Evolutionary conservation across 179 eudicot species (phyloP).

Genomic region (Spergularia azorica): DNA sequence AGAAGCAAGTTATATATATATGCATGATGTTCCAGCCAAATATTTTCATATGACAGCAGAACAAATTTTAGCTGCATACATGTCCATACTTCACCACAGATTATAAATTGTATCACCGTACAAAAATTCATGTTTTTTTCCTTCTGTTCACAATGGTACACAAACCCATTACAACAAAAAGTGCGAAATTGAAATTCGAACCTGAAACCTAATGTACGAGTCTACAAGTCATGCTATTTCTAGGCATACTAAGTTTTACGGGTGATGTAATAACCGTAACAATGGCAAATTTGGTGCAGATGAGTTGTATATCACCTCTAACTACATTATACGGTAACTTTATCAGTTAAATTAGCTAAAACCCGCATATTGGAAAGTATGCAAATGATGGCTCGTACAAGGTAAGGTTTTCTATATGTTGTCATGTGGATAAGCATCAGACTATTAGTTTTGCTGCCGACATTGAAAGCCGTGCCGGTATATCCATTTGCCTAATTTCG

Average conservation of each 20-base stretch:
- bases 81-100: no score
- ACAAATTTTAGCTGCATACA: no score
- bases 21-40: neutral
- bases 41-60: neutral
- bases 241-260: no score
- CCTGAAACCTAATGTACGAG: neutral
- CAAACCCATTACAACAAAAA: no score
- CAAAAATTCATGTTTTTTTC: no score
- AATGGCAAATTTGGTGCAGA: no score
- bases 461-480: neutral
- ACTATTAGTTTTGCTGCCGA: neutral
- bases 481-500: constrained; percentile 23
- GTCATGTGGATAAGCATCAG: constrained; percentile 1
- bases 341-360: neutral
- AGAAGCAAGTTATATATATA: neutral
- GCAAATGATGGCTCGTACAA: neutral
- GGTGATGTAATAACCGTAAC: no score
- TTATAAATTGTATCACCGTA: no score
- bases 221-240: no score
- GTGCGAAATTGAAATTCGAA: neutral
- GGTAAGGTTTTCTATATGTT: neutral
- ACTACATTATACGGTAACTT: no score
- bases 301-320: no score
- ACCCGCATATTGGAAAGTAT: neutral
- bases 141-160: no score